phyloP scores from a whole-genome alignment of 169 alveolate genomes.

The Eimeria necatrix region DNA sequence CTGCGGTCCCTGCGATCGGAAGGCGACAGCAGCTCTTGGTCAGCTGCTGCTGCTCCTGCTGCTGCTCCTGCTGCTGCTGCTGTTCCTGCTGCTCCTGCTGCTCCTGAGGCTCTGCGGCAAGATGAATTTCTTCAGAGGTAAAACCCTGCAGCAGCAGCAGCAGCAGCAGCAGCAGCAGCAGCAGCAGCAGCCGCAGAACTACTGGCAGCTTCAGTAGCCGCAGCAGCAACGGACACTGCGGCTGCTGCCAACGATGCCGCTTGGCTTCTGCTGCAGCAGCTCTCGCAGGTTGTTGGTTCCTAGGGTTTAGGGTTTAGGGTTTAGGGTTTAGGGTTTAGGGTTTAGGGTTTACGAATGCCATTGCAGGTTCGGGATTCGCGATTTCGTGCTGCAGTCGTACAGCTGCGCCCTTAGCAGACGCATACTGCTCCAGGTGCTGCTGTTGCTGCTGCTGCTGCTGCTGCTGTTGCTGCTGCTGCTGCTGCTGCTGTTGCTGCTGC shows the following conservation, averaged over 20 bases:
- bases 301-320: too few species aligned
- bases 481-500: neutral
- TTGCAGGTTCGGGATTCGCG: constrained; percentile 5
- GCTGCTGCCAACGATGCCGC: too few species aligned
- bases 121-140: neutral
- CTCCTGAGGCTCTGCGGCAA: neutral
- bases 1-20: too few species aligned
- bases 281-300: too few species aligned
- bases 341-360: neutral
- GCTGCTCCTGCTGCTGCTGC: neutral
- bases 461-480: too few species aligned
- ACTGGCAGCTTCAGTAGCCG: too few species aligned
- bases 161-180: too few species aligned
- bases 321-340: neutral
- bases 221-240: neutral
- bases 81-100: neutral
- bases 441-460: neutral
- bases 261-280: too few species aligned
- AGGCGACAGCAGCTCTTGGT: too few species aligned
- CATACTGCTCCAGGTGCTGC: constrained; percentile 70
- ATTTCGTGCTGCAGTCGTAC: constrained; percentile 64
- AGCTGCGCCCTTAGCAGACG: constrained; percentile 80
- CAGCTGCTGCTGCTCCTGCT: too few species aligned
- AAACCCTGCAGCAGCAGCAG: too few species aligned
- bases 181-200: too few species aligned